phyloP scores from a whole-genome alignment of 768 basidiomycete genomes.

The Inosperma sp. region DNA sequence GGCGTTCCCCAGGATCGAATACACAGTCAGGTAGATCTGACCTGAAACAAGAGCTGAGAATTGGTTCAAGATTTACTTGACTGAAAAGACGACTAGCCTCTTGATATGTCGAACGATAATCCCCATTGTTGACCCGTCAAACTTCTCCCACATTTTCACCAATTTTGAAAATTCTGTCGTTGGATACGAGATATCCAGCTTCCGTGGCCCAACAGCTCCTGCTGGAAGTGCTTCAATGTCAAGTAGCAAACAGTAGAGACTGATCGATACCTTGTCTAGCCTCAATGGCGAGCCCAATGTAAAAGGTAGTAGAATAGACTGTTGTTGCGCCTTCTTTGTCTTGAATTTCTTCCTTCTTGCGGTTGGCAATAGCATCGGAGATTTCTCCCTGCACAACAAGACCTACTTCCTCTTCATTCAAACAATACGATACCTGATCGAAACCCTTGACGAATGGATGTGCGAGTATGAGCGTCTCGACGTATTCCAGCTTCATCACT shows the following conservation, averaged over 20 bases:
- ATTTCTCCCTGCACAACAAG: conserved; percentile 86
- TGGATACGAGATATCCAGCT: conserved; percentile 94
- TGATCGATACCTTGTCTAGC: conserved; percentile 72
- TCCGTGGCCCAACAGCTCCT: conserved; percentile 70
- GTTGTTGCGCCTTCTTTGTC: conserved; percentile 68
- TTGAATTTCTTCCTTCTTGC: conserved; percentile 75
- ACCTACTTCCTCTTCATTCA: conserved; percentile 82
- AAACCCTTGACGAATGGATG: conserved; percentile 96
- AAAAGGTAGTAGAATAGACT: conserved; percentile 97
- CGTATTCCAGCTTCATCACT: conserved; percentile 96
- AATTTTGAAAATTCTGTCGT: conserved; percentile 92
- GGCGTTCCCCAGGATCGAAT: conserved; percentile 77
- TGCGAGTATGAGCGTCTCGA: conserved; percentile 85
- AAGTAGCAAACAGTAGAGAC: conserved; percentile 9
- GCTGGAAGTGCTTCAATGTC: conserved; percentile 40
- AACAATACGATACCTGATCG: conserved; percentile 79
- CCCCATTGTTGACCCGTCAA: conserved; percentile 88
- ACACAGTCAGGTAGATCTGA: conserved; percentile 76
- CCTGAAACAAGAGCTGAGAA: conserved; percentile 33
- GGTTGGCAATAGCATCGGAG: conserved; percentile 61
- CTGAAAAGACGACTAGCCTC: conserved; percentile 46
- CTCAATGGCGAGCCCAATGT: conserved; percentile 90
- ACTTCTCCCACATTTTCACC: conserved; percentile 95
- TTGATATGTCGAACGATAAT: conserved; percentile 91
- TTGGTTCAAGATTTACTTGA: neutral